These are phyloP conservation scores for Malassezia slooffiae DNA, from an alignment of 1,284 basidiomycete species.

Conservation along the genomic window DNA sequence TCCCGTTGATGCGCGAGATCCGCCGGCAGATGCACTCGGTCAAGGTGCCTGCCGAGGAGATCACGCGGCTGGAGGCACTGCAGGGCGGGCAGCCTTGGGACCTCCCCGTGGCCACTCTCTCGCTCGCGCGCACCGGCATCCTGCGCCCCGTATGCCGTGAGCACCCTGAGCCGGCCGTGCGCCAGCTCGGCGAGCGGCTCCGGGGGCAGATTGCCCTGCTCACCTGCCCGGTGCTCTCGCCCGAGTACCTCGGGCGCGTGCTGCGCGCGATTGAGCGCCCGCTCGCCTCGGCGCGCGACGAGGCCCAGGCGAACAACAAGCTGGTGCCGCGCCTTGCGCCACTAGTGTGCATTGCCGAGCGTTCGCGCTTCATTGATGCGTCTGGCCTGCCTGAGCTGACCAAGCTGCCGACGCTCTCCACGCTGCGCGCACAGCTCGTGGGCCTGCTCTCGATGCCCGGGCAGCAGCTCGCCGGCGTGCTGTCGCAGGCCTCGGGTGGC, in stretches of 20 bases:
- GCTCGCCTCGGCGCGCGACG: not conserved
- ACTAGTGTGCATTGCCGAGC: slow-evolving; percentile 7
- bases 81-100: slow-evolving; percentile 8
- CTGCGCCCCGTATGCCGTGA: slow-evolving; percentile 11
- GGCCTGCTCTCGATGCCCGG: slow-evolving; percentile 34
- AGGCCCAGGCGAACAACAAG: slow-evolving; percentile 3
- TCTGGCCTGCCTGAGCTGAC: slow-evolving; percentile 7
- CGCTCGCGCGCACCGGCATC: slow-evolving; percentile 10
- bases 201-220: slow-evolving; percentile 9
- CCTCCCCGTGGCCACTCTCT: not conserved
- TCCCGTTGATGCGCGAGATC: slow-evolving; percentile 7
- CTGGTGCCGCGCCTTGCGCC: slow-evolving; percentile 8
- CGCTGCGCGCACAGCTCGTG: slow-evolving; percentile 36
- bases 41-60: slow-evolving; percentile 2
- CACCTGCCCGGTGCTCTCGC: slow-evolving; percentile 9
- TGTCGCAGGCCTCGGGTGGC: slow-evolving; percentile 31
- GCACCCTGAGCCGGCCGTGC: not conserved
- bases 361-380: slow-evolving; percentile 3
- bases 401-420: slow-evolving; percentile 11
- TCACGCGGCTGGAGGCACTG: not conserved
- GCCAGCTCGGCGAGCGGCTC: slow-evolving; percentile 3
- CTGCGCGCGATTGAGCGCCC: slow-evolving; percentile 13
- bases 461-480: slow-evolving; percentile 30
- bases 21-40: slow-evolving; percentile 3
- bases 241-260: slow-evolving; percentile 13